These are phyloP conservation scores for Verticillium nubilum DNA, from an alignment of 2,329 filamentous ascomycete species.

Conservation along the genomic window DNA sequence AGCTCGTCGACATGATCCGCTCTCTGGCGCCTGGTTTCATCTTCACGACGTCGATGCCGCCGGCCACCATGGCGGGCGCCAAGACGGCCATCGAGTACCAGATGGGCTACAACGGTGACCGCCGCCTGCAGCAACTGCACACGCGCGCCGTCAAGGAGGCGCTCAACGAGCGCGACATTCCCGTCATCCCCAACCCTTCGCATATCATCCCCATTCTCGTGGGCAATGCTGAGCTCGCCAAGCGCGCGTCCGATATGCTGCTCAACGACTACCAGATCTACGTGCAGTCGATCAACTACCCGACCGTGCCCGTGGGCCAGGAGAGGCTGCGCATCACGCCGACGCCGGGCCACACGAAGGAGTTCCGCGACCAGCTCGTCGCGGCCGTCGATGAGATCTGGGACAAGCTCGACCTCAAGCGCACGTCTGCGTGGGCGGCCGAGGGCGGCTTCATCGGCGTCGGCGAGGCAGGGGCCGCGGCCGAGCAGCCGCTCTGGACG, in stretches of 20 bases:
- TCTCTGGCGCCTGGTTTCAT: conserved; percentile 97
- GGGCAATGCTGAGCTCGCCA: conserved; percentile 88
- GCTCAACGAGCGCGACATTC: conserved; percentile 74
- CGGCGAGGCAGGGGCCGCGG: conserved; percentile 60
- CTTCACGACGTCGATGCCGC: conserved; percentile 94
- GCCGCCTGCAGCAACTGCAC: conserved; percentile 90
- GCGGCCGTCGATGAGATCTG: conserved; percentile 82
- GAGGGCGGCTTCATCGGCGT: conserved; percentile 94
- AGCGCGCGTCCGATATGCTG: conserved; percentile 86
- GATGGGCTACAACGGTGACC: conserved; percentile 76
- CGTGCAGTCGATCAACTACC: conserved; percentile 98
- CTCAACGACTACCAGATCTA: conserved; percentile 90
- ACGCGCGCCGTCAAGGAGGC: conserved; percentile 90
- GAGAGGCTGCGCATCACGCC: conserved; percentile 94
- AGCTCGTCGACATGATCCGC: conserved; percentile 86
- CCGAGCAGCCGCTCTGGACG: conserved; percentile 79
- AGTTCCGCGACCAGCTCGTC: conserved; percentile 81
- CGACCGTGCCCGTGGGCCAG: conserved; percentile 95
- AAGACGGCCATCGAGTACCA: conserved; percentile 92
- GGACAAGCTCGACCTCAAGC: conserved; percentile 82
- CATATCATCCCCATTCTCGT: conserved; percentile 95
- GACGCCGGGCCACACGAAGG: conserved; percentile 83
- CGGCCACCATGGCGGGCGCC: conserved; percentile 94
- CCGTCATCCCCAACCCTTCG: conserved; percentile 94
- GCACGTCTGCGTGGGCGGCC: conserved; percentile 85